Percentiles rank a stretch among this genome's conserved stretches.
Conservation (phyloP, 148 eudicot species). For the Rhododendron ovatum region DNA sequence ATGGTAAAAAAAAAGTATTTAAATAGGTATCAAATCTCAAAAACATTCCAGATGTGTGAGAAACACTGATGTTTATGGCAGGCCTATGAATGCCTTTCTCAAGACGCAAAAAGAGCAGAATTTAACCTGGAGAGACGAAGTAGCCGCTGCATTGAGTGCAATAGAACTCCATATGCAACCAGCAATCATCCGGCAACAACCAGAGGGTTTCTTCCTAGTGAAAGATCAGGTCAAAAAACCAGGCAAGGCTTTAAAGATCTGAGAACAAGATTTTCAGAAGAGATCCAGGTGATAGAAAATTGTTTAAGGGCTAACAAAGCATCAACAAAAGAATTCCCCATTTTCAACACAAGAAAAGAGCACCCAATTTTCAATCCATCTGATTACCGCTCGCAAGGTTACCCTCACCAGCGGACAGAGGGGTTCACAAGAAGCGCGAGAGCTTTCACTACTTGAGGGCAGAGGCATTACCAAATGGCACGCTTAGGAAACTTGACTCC, state of each 20-base stretch:
- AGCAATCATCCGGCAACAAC: neutral
- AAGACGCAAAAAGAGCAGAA: constrained; percentile 39
- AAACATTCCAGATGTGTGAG: neutral
- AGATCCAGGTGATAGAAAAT: constrained; percentile 49
- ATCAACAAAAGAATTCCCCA: constrained; percentile 26
- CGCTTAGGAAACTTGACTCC: constrained; percentile 26
- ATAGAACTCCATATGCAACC: neutral
- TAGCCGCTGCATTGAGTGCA: constrained; percentile 41
- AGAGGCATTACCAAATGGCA: constrained; percentile 12
- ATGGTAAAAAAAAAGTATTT: too few relatives aligned
- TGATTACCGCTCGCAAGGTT: constrained; percentile 34
- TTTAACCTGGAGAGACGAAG: constrained; percentile 53
- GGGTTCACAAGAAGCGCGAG: constrained; percentile 19
- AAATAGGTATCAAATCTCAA: too few relatives aligned
- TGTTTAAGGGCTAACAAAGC: constrained; percentile 46
- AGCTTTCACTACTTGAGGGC: constrained; percentile 21
- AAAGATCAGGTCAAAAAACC: constrained; percentile 10
- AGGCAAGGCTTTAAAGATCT: constrained; percentile 23
- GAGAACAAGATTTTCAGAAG: constrained; percentile 40
- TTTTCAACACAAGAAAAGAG: constrained; percentile 29
- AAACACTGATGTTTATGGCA: constrained; percentile 19
- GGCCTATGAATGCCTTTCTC: constrained; percentile 71
- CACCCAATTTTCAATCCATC: constrained; percentile 37
- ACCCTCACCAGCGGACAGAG: constrained; percentile 44
- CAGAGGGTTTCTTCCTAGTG: neutral